Evolutionary conservation across 495 filamentous ascomycete species (phyloP).

Genomic region (Filosporella fistucella): DNA sequence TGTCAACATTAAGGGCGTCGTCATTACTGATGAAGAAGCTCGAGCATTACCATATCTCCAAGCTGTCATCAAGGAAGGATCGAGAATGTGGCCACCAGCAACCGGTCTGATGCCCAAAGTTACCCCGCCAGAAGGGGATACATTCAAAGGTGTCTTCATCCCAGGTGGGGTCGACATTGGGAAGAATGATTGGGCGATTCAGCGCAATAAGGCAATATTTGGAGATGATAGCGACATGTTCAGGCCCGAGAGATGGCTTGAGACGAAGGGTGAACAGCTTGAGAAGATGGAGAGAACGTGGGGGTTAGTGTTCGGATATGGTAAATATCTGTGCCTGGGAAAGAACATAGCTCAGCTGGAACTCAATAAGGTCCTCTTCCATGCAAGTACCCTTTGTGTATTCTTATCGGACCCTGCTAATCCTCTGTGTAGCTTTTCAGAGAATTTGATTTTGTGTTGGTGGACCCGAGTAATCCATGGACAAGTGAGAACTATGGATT

Average conservation of each 20-base stretch:
- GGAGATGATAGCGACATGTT: constrained; percentile 45
- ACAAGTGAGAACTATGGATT: constrained; percentile 18
- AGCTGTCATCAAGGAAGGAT: constrained; percentile 45
- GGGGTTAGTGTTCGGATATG: constrained; percentile 39
- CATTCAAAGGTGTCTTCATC: constrained; percentile 39
- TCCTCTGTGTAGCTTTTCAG: constrained; percentile 39
- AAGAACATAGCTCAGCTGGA: constrained; percentile 40
- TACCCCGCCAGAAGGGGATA: constrained; percentile 45
- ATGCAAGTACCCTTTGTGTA: constrained; percentile 34
- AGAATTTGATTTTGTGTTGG: constrained; percentile 48
- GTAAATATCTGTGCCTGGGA: constrained; percentile 39
- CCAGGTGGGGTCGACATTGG: constrained; percentile 49
- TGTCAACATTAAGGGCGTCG: constrained; percentile 23
- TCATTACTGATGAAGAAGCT: constrained; percentile 34
- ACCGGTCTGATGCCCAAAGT: constrained; percentile 34
- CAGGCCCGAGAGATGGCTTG: constrained; percentile 54
- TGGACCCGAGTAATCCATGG: constrained; percentile 42
- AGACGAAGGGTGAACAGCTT: constrained; percentile 27
- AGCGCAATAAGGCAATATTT: constrained; percentile 34
- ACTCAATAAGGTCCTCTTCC: constrained; percentile 50
- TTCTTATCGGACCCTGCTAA: not conserved
- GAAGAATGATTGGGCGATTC: constrained; percentile 26
- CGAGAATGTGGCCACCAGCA: constrained; percentile 39
- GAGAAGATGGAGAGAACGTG: constrained; percentile 32
- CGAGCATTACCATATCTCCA: constrained; percentile 44